Evolutionary conservation across 768 basidiomycete genomes (phyloP).

Genomic region (Rhodocollybia butyracea): DNA sequence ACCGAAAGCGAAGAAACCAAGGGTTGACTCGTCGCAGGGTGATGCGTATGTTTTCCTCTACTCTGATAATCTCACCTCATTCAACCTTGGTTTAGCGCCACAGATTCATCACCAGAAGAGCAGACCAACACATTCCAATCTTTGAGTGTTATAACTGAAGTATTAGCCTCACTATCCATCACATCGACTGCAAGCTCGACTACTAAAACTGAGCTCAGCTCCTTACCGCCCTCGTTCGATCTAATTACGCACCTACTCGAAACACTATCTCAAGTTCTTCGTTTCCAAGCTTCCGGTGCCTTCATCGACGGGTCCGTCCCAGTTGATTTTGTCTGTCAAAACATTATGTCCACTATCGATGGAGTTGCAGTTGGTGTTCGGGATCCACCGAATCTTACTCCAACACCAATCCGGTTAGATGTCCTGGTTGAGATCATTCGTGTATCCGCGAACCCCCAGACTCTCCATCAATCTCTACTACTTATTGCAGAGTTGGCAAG

Average conservation of each 20-base stretch:
- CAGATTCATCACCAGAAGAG: conserved; percentile 13
- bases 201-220: conserved; percentile 16
- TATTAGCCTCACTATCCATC: conserved; percentile 45
- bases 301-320: background rate
- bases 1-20: conserved; percentile 66
- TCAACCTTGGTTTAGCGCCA: background rate
- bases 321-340: conserved; percentile 2
- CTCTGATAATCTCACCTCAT: conserved; percentile 10
- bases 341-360: conserved; percentile 1
- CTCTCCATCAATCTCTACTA: conserved; percentile 88
- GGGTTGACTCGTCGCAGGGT: conserved; percentile 47
- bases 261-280: conserved; percentile 59
- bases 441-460: conserved; percentile 89
- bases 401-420: conserved; percentile 71
- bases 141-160: conserved; percentile 64
- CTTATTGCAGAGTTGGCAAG: conserved; percentile 82
- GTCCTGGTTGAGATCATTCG: conserved; percentile 86
- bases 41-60: background rate
- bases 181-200: background rate
- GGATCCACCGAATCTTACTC: conserved; percentile 50
- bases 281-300: conserved; percentile 32
- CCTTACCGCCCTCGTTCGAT: conserved; percentile 66
- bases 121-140: conserved; percentile 40
- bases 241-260: conserved; percentile 73
- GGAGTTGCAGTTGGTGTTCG: conserved; percentile 17